Percentiles rank a stretch among this genome's conserved stretches.
phyloP scores from a whole-genome alignment of 2,329 filamentous ascomycete species.

The Phoma sp. region DNA sequence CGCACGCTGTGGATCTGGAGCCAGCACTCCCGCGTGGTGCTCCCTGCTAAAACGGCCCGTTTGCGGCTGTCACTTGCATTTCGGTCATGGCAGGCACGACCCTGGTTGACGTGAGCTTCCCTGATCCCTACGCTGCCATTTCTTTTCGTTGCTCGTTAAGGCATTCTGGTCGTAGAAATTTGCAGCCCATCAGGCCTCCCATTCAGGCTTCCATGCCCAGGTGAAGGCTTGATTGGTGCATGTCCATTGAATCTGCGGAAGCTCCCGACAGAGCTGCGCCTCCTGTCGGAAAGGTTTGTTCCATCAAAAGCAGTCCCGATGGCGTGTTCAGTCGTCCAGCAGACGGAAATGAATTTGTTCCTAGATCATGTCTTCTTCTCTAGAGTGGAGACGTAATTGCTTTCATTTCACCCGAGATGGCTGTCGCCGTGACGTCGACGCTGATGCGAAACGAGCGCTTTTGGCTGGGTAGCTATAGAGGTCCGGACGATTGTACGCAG shows the following conservation, averaged over 20 bases:
- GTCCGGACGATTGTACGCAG: not conserved
- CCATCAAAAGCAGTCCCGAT: not conserved
- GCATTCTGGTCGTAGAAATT: constrained; percentile 3
- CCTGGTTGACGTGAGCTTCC: constrained; percentile 12
- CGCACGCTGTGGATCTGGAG: constrained; percentile 9
- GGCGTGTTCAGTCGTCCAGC: not conserved
- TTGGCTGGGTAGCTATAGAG: not conserved
- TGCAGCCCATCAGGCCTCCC: constrained; percentile 6
- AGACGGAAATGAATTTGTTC: not conserved
- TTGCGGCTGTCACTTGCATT: constrained; percentile 17
- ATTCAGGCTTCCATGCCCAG: constrained; percentile 11
- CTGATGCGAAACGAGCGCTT: not conserved
- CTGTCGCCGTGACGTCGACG: not conserved
- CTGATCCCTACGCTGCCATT: constrained; percentile 7
- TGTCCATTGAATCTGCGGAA: constrained; percentile 2
- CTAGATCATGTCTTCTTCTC: not conserved
- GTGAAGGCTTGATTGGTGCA: constrained; percentile 11
- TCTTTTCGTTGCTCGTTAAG: constrained; percentile 1
- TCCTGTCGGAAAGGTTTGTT: not conserved
- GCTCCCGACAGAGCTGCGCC: constrained; percentile 7
- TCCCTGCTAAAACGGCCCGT: constrained; percentile 16
- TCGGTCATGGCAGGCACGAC: constrained; percentile 13
- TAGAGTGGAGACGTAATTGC: not conserved
- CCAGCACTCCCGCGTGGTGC: constrained; percentile 11
- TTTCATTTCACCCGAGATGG: not conserved